Evolutionary conservation across 2,329 filamentous ascomycete species (phyloP).

Genomic region (Lecanosticta acicola): DNA sequence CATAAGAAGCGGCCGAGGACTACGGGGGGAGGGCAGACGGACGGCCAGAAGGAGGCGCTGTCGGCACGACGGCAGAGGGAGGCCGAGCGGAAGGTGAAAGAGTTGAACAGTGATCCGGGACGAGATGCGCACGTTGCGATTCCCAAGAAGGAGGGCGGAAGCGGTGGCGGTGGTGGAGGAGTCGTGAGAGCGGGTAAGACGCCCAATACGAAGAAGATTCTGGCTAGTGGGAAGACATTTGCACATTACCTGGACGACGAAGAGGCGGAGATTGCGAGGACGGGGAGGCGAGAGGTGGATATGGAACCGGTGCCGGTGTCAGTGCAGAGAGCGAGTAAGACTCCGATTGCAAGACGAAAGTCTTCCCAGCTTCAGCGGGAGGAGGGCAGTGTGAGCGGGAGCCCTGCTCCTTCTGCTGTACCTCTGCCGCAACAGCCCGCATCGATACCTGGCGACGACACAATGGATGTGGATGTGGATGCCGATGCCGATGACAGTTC

Average conservation of each 20-base stretch:
- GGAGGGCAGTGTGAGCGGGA: conserved; percentile 24
- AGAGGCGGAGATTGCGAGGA: conserved; percentile 51
- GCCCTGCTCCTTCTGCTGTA: conserved; percentile 21
- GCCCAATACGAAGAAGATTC: conserved; percentile 66
- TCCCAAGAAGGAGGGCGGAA: conserved; percentile 45
- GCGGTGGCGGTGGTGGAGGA: conserved; percentile 39
- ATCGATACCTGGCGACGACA: no score
- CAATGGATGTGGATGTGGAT: conserved; percentile 41
- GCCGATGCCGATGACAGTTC: conserved; percentile 39
- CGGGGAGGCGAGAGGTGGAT: conserved; percentile 28
- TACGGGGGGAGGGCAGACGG: conserved; percentile 29
- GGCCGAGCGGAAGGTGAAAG: conserved; percentile 72
- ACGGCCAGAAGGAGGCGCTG: conserved; percentile 53
- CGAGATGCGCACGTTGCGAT: conserved; percentile 59
- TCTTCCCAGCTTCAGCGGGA: conserved; percentile 14
- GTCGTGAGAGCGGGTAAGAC: conserved; percentile 53
- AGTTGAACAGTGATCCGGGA: conserved; percentile 68
- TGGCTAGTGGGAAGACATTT: conserved; percentile 77
- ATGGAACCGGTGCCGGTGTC: conserved; percentile 11
- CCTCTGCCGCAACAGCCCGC: conserved; percentile 12
- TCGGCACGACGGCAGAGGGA: conserved; percentile 78
- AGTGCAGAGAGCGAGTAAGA: conserved; percentile 31
- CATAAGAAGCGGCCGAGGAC: conserved; percentile 66
- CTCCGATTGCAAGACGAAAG: conserved; percentile 31
- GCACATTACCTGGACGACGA: conserved; percentile 77